These are phyloP conservation scores for Manihot esculenta DNA, from an alignment of 441 rosid species.

Conservation along the genomic window DNA sequence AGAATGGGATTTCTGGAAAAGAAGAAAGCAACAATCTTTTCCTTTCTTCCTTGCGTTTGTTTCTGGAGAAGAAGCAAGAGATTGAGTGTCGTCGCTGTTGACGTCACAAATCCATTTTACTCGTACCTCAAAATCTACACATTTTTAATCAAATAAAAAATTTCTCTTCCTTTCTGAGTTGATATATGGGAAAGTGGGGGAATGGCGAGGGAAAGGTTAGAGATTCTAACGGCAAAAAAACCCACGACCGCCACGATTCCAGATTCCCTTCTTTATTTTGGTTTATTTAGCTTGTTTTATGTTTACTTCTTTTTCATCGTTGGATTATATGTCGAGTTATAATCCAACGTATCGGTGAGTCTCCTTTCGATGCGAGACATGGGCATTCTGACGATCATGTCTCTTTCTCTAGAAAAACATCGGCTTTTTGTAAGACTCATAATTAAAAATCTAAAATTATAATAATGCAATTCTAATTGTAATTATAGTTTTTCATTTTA, in stretches of 20 bases:
- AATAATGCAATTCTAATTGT: too few relatives aligned
- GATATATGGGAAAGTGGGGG: not conserved
- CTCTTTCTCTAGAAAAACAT: too few relatives aligned
- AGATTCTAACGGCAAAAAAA: conserved; percentile 12
- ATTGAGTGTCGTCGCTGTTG: conserved; percentile 26
- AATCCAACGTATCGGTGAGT: too few relatives aligned
- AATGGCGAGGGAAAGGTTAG: not conserved
- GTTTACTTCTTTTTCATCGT: too few relatives aligned
- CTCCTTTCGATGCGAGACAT: too few relatives aligned
- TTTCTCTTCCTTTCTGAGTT: not conserved
- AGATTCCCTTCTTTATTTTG: not conserved
- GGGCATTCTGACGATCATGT: too few relatives aligned
- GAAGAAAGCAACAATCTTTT: conserved; percentile 39
- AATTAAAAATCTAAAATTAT: too few relatives aligned
- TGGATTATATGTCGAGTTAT: too few relatives aligned
- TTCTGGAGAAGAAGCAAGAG: conserved; percentile 44
- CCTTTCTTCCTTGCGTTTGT: conserved; percentile 9
- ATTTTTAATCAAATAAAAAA: not conserved
- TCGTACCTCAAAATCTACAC: not conserved
- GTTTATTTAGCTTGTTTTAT: not conserved
- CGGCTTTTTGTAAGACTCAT: too few relatives aligned
- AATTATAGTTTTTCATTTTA: too few relatives aligned
- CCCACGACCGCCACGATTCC: conserved; percentile 2
- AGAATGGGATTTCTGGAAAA: conserved; percentile 27
- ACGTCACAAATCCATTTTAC: conserved; percentile 1